Evolutionary conservation across 1,284 basidiomycete genomes (phyloP).

Genomic region (Ustilago xerochloae): DNA sequence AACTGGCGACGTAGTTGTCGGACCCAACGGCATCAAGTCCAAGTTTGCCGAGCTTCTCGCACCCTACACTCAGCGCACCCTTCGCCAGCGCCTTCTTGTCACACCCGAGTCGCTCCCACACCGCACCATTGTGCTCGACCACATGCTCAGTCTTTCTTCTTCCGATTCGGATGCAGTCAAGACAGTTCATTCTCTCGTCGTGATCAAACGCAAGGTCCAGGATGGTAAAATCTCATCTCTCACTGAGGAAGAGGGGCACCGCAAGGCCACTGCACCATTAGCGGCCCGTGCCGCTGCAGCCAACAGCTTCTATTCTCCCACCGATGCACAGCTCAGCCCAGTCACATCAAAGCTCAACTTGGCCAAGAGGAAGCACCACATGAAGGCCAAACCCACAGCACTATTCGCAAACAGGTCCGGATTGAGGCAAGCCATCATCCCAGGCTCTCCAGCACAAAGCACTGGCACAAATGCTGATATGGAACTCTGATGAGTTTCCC

Average conservation of each 20-base stretch:
- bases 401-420: slow-evolving; percentile 61
- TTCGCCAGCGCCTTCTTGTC: slow-evolving; percentile 59
- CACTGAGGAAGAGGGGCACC: slow-evolving; percentile 65
- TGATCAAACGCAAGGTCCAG: slow-evolving; percentile 59
- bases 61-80: slow-evolving; percentile 27
- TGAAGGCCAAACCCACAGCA: slow-evolving; percentile 64
- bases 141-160: slow-evolving; percentile 42
- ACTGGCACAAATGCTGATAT: slow-evolving; percentile 40
- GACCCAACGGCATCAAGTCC: slow-evolving; percentile 39
- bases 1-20: slow-evolving; percentile 61
- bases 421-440: slow-evolving; percentile 40
- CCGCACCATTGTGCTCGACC: slow-evolving; percentile 62
- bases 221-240: slow-evolving; percentile 62
- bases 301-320: slow-evolving; percentile 64
- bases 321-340: slow-evolving; percentile 65
- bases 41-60: slow-evolving; percentile 45
- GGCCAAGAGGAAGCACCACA: slow-evolving; percentile 64
- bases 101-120: slow-evolving; percentile 63
- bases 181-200: slow-evolving; percentile 57
- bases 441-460: slow-evolving; percentile 47
- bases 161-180: slow-evolving; percentile 26
- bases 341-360: slow-evolving; percentile 67
- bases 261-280: slow-evolving; percentile 62
- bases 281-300: slow-evolving; percentile 62
- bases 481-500: slow-evolving; percentile 16